Base-by-base conservation (phyloP, 2,329 filamentous ascomycete species). In the Diaporthe citrichinensis region DNA sequence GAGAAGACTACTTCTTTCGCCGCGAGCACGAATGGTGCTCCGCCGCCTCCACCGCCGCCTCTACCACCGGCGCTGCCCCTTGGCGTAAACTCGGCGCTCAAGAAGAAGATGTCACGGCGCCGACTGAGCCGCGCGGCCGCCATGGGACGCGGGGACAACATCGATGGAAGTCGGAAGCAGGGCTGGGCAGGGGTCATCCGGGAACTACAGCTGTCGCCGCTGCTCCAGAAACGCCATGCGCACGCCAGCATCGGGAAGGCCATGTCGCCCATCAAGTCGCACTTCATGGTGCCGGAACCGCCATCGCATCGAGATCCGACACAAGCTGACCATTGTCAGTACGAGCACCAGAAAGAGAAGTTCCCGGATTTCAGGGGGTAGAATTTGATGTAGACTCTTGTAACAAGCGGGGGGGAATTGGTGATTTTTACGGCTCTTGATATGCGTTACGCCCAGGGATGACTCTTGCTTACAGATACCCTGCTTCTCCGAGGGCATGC, bases 141-240 rank as follows among this genome's bases (percentile, higher is more conserved):
- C 14, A 87, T 90, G 76, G 88, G 89, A 9, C 88, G 90, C 77
- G 86, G 85, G 76, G 87, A 90, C 71, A 87, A 90, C 72, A 85
- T 86, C 34, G 85, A 85, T 53, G 83, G 84, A 51, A 84, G 83
- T 20, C 89, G 90, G 71, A 87, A 88, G 71, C 84, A 84, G 77
- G 90, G 90, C 31, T 93, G 91, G 91, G 89, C 89, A 34, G 90
- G 90, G 31, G 91, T 93, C 9, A 89, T 93, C 28, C 85, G 90
- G 71, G 91, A 93, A 79, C 83, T 93, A 61, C 91, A 92, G 80
- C 88, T 84, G 74, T 92, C 90, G 31, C 91, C 91, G 2, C 82
- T 88, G 72, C 87, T 93, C 84, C 90, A 91, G 67, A 89, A 90
- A 79, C 87, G 91, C n/a, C 90, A 91, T 10, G 44, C 36, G 1